These are phyloP conservation scores for Coniella vitis DNA, from an alignment of 2,329 filamentous ascomycete species.

Conservation along the genomic window DNA sequence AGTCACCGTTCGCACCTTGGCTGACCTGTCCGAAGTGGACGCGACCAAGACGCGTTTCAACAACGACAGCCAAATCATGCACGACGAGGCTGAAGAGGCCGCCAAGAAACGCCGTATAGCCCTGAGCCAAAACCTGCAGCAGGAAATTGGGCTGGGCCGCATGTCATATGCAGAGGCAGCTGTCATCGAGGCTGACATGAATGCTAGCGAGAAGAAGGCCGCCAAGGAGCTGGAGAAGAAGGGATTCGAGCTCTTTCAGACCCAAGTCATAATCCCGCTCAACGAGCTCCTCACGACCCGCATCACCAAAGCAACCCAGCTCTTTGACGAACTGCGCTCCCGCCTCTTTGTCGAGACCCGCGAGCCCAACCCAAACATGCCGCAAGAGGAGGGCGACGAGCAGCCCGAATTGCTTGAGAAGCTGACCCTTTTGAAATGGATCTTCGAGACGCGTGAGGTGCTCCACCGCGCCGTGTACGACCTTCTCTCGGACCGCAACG, in stretches of 20 bases:
- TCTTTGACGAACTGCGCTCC: constrained; percentile 70
- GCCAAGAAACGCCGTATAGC: constrained; percentile 50
- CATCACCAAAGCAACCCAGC: constrained; percentile 63
- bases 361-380: constrained; percentile 66
- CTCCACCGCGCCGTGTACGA: constrained; percentile 82
- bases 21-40: constrained; percentile 66
- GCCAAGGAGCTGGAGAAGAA: constrained; percentile 68
- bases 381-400: constrained; percentile 92
- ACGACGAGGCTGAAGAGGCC: constrained; percentile 46
- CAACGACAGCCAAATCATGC: constrained; percentile 49
- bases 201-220: constrained; percentile 60
- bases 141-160: constrained; percentile 68
- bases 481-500: constrained; percentile 75
- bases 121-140: constrained; percentile 68
- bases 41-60: constrained; percentile 58
- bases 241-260: constrained; percentile 80
- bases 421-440: constrained; percentile 90
- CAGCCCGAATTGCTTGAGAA: constrained; percentile 91
- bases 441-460: constrained; percentile 88
- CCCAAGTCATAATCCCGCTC: constrained; percentile 72
- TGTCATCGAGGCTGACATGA: constrained; percentile 69
- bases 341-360: constrained; percentile 68
- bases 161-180: constrained; percentile 81
- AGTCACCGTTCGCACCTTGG: constrained; percentile 63
- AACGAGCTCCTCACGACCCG: constrained; percentile 73